Conservation (phyloP, 169 alveolate species). For the Eimeria necatrix region DNA sequence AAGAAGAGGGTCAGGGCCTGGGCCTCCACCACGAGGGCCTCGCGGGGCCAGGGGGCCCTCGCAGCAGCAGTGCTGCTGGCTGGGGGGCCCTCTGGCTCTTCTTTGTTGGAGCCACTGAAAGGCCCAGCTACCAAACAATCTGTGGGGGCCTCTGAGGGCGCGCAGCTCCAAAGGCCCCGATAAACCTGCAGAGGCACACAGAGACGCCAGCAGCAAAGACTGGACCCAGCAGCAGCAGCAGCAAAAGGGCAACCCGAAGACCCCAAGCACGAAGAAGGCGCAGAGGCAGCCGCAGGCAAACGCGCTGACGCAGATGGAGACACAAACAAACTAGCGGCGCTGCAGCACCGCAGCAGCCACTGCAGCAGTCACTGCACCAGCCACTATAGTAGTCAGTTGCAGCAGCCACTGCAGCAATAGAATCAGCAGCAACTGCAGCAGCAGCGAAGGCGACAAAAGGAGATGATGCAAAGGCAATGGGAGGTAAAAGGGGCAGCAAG, state of each 20-base stretch:
- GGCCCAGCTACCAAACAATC: constrained; percentile 56
- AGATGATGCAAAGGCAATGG: not conserved
- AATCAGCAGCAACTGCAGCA: not conserved
- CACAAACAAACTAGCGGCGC: not conserved
- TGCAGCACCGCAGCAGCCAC: not conserved
- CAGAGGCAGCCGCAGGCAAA: not conserved
- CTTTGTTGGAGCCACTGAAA: constrained; percentile 24
- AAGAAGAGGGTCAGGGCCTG: not conserved
- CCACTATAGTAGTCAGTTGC: not conserved
- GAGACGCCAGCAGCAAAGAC: not conserved
- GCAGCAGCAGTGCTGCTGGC: not conserved
- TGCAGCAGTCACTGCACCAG: not conserved
- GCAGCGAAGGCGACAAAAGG: not conserved
- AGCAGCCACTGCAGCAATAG: not conserved
- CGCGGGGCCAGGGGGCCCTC: constrained; percentile 46
- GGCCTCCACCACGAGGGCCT: constrained; percentile 33
- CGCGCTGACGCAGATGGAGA: not conserved
- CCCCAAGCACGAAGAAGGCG: not conserved
- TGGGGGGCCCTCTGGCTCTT: constrained; percentile 19
- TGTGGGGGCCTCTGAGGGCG: not conserved
- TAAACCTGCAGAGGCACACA: constrained; percentile 24
- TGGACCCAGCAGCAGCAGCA: not conserved
- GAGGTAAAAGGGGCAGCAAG: not conserved
- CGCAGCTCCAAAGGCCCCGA: constrained; percentile 49
- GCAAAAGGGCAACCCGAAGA: not conserved